A percentile compares a stretch with the other conserved stretches of the same genome.
Evolutionary conservation across 495 filamentous ascomycete species (phyloP).

Genomic region (Cercophora sp.): DNA sequence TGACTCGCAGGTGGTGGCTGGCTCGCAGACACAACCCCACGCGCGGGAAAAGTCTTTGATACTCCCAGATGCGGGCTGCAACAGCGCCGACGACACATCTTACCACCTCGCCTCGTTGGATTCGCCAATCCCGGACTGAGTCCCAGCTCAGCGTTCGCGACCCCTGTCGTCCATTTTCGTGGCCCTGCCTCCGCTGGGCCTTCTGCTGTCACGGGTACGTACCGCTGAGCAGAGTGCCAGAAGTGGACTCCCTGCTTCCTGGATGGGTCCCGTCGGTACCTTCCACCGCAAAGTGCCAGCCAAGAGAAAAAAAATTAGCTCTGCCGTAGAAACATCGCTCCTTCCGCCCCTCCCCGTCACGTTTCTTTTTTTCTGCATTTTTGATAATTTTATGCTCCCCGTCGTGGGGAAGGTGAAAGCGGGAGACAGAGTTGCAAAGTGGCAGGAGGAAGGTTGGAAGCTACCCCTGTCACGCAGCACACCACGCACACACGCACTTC

Average conservation of each 20-base stretch:
- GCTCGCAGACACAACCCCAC: conserved; percentile 3
- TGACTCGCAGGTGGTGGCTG: conserved; percentile 3
- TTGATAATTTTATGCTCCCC: no score
- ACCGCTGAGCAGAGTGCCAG: no score
- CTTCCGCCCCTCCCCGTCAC: no score
- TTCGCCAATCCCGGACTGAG: conserved; percentile 11
- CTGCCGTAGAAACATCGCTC: no score
- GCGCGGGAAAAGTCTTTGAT: neutral
- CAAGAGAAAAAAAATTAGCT: neutral
- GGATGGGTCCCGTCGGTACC: no score
- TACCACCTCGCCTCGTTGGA: neutral
- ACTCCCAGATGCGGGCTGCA: neutral
- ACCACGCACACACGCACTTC: neutral
- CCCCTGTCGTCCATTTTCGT: conserved; percentile 11
- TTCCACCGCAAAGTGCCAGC: neutral
- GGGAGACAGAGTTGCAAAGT: conserved; percentile 8
- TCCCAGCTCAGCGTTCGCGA: conserved; percentile 5
- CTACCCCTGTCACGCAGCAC: conserved; percentile 8
- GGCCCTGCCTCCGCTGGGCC: neutral
- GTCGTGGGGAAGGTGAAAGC: no score
- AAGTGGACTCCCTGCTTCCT: no score
- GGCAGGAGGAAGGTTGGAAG: neutral
- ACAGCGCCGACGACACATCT: neutral
- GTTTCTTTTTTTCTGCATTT: neutral
- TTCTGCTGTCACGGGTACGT: neutral